Base-by-base conservation (phyloP, 139 green algal species). In the Cymbomonas tetramitiformis region DNA sequence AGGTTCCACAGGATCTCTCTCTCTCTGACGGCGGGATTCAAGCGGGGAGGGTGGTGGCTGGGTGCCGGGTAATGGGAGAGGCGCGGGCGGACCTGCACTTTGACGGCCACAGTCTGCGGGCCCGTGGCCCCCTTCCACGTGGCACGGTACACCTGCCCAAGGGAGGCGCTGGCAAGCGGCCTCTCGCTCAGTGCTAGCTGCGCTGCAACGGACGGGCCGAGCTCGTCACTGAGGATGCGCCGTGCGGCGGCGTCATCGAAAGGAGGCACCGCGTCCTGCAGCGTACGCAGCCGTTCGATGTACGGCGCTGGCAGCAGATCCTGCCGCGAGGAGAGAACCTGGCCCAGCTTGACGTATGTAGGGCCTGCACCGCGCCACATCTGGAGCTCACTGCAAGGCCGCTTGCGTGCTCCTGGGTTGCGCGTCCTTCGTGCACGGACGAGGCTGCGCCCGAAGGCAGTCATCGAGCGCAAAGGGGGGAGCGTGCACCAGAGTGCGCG, bases 331-430 rank as follows among this genome's bases (percentile, higher is more conserved):
- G n/a, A 47, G 26, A 70, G 43, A 18, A 64, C 54, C 38, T 70
- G 63, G 28, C 62, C 62, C 26, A 69, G 30, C 43, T 69, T 69
- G 7, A 69, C 53, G 51, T 64, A 69, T 33, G 62, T 69, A 5
- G 62, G 62, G 10, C 58, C 44, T 19, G n/a, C n/a, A n/a, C n/a
- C n/a, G n/a, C n/a, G n/a, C n/a, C n/a, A n/a, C n/a, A n/a, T n/a
- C n/a, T n/a, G n/a, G n/a, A n/a, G n/a, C n/a, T n/a, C n/a, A n/a
- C n/a, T 19, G 36, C 15, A 44, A 44, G 36, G 36, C n/a, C n/a
- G n/a, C n/a, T n/a, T n/a, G n/a, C n/a, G n/a, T n/a, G n/a, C n/a
- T n/a, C n/a, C n/a, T n/a, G n/a, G n/a, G n/a, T n/a, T n/a, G n/a
- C n/a, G n/a, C n/a, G n/a, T n/a, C n/a, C n/a, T n/a, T n/a, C n/a